Evolutionary conservation across 768 basidiomycete genomes (phyloP), one percentile per base, ranked within the genome.

Genomic region (Kwoniella dejecticola): DNA sequence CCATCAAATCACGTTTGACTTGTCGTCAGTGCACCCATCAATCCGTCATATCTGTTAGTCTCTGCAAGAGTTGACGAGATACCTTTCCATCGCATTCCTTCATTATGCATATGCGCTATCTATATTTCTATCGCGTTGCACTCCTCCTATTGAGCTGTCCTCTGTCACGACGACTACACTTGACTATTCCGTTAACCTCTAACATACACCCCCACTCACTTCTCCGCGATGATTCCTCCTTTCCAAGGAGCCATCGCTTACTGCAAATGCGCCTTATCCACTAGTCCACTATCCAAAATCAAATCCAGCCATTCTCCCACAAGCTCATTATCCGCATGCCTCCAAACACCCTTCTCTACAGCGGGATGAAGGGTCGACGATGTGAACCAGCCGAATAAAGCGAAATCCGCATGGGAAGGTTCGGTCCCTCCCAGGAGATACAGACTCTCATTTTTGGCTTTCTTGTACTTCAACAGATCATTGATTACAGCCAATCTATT

Each of bases 261-360:
- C 3, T 33, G 29, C 29, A 59, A 27, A 19, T 59, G 48, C 10
- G 23, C 36, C 26, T 53, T 60, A 24, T 64, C 57, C 12, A 64
- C 63, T 21, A 64, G 46, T 17, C 63, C 63, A 60, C 63, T 64
- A 11, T 19, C 52, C 26, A 59, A 36, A 5, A 64, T 24, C 11
- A 46, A 19, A 53, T 64, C 50, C 10, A 64, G 33, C 63, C 63
- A 64, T 45, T 53, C 63, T 21, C 52, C 52, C 2, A 64, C 57
- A 29, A 42, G n/a, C 3, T 48, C 52, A 21, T 42, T 45, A 26
- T 64, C 63, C 21, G 29, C 52, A 52, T 49, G 42, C 21, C 57
- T 53, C 63, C 63, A 64, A n/a, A 64, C 47, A 2, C 57, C 63
- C 24, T 60, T 56, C 38, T 52, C 54, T 11, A 54, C 57, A 11